Percentiles rank a stretch among this genome's conserved stretches.
These are phyloP conservation scores for Ceratobasidium sp. DNA, from an alignment of 1,284 basidiomycete genomes.

Conservation along the genomic window DNA sequence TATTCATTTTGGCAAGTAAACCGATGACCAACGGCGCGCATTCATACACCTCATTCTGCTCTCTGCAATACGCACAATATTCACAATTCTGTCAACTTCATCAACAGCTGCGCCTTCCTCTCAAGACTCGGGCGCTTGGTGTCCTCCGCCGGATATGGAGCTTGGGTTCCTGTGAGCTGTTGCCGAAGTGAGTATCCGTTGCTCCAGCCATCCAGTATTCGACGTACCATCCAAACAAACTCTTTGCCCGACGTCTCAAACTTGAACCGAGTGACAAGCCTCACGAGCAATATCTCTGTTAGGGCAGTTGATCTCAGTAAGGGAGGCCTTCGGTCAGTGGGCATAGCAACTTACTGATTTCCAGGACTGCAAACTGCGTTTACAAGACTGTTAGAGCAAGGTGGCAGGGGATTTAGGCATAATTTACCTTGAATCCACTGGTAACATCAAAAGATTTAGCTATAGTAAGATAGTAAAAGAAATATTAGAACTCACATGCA, in stretches of 20 bases:
- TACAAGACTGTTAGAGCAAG: background rate
- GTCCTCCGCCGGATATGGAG: background rate
- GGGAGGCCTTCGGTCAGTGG: background rate
- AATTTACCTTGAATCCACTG: constrained; percentile 12
- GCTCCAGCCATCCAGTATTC: background rate
- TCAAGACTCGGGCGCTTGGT: background rate
- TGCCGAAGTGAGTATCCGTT: background rate
- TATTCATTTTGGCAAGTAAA: too few species aligned
- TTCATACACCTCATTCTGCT: too few species aligned
- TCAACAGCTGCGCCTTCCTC: constrained; percentile 6
- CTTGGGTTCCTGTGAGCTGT: constrained; percentile 1
- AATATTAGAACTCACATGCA: constrained; percentile 21
- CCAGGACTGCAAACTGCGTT: constrained; percentile 7
- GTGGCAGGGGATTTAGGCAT: background rate
- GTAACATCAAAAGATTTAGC: background rate
- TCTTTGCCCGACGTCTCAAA: constrained; percentile 2
- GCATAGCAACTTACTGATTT: constrained; percentile 2
- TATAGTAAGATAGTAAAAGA: background rate
- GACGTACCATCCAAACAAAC: constrained; percentile 1
- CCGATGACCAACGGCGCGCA: too few species aligned
- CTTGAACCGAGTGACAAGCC: background rate
- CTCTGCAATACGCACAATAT: background rate
- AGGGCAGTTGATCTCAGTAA: background rate
- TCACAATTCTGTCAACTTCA: constrained; percentile 1
- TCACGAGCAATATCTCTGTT: background rate